A percentile compares a stretch with the other conserved stretches of the same genome.
These are phyloP conservation scores for Orbilia brochopaga DNA, from an alignment of 2,329 filamentous ascomycete genomes.

Conservation along the genomic window DNA sequence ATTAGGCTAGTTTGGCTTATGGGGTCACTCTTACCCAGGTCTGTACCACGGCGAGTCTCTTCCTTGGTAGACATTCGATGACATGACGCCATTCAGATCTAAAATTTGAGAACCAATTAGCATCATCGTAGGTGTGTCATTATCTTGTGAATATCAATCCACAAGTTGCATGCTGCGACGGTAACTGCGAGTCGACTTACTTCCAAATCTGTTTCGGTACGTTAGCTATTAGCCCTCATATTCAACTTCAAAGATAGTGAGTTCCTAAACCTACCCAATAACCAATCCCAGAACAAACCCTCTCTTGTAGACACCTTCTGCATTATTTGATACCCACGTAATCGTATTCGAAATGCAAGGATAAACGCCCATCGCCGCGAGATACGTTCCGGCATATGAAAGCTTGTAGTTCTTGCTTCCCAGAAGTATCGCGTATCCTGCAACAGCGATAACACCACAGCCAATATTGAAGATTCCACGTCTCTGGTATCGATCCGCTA, in stretches of 20 bases:
- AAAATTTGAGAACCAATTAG: conserved; percentile 65
- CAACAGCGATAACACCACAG: conserved; percentile 72
- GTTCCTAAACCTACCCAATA: conserved; percentile 63
- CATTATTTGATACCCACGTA: conserved; percentile 85
- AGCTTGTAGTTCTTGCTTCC: conserved; percentile 68
- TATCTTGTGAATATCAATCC: too few species aligned
- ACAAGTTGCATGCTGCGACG: too few species aligned
- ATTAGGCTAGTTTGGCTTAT: not conserved
- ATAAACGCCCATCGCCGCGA: conserved; percentile 87
- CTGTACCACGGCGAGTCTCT: conserved; percentile 41
- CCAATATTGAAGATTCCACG: conserved; percentile 81
- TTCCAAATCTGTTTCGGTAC: conserved; percentile 23
- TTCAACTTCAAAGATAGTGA: not conserved
- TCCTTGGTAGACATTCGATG: conserved; percentile 55
- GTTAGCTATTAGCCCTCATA: not conserved
- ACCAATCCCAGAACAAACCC: conserved; percentile 86
- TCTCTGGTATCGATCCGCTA: conserved; percentile 75
- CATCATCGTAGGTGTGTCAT: too few species aligned
- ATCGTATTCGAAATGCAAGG: conserved; percentile 87
- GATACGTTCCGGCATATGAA: conserved; percentile 82
- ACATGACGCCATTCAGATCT: conserved; percentile 84
- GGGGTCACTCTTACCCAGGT: conserved; percentile 28
- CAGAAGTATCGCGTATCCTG: conserved; percentile 80
- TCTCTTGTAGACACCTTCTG: conserved; percentile 88
- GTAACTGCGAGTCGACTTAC: too few species aligned